Base-by-base conservation (phyloP, 345 rosid genomes). In the Eucalyptus albens region DNA sequence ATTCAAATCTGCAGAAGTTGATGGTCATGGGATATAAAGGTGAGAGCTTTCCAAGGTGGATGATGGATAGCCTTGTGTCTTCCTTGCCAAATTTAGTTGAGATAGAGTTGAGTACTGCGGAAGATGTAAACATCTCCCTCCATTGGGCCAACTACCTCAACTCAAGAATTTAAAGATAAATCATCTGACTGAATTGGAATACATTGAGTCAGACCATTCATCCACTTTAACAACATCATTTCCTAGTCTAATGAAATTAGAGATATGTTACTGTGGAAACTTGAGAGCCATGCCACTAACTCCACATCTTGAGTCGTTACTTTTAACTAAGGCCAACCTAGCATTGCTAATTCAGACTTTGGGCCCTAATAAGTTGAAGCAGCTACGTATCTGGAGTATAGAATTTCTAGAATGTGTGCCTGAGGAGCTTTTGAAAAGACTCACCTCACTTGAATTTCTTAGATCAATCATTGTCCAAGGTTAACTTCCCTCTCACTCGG, bases 111-210 rank as follows among this genome's bases (percentile, higher is more conserved):
- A 83, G 21, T 37, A 80, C 42, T 90, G 90, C 45, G 65, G 33
- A 59, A 91, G 91, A 67, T 90, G 93, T 77, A 60, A 55, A 15
- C 17, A 56, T 83, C 91, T 91, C 42, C 93, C 93, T 62, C 13
- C 69, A 14, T 55, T 93, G 31, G 93, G 92, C 53, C 83, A 89
- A 37, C 91, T 93, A 42, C 91, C 89, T 33, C 69, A 50, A 60
- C 93, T 91, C 29, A 85, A 90, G 87, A 31, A 47, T 69, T 89
- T 93, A 7, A n/a, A 60, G 88, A 47, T 93, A 15, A 50, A 6
- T 62, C 49, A 37, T 8, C 59, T 19, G 11, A 3, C 90, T 56
- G 88, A 89, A 5, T 89, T 92, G 77, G 88, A 86, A 27, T 33
- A 62, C 24, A 90, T 93, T 53, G 26, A 55, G 11, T 21, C 8